Conservation (phyloP, 2,329 filamentous ascomycete genomes). For the Colletotrichum sojae region DNA sequence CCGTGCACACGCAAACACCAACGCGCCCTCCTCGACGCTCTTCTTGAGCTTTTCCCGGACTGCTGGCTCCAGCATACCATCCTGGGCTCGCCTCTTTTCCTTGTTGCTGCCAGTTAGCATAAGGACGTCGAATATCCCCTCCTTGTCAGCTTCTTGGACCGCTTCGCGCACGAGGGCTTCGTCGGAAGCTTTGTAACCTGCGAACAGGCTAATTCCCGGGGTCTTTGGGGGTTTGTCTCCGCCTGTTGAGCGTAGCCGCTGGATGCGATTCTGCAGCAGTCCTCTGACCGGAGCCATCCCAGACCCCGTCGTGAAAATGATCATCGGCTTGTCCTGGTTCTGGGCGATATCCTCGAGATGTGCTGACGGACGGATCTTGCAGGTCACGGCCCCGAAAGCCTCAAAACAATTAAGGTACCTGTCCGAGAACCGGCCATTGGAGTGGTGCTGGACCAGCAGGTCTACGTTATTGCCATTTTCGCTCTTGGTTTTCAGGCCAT, state of each 20-base stretch:
- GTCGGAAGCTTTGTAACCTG: slow-evolving; percentile 34
- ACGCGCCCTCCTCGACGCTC: slow-evolving; percentile 27
- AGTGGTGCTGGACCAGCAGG: slow-evolving; percentile 29
- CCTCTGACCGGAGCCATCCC: slow-evolving; percentile 37
- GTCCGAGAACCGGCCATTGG: slow-evolving; percentile 30
- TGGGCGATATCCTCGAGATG: slow-evolving; percentile 28
- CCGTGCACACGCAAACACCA: slow-evolving; percentile 39
- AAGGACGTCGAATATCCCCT: slow-evolving; percentile 28
- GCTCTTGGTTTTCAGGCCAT: slow-evolving; percentile 13
- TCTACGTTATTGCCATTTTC: slow-evolving; percentile 25
- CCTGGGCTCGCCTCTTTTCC: slow-evolving; percentile 34
- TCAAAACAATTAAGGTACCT: slow-evolving; percentile 32
- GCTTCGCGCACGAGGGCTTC: slow-evolving; percentile 34
- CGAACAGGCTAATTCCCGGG: slow-evolving; percentile 35
- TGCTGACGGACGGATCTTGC: slow-evolving; percentile 31
- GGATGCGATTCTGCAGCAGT: slow-evolving; percentile 29
- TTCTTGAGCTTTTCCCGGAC: slow-evolving; percentile 26
- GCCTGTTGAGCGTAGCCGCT: background rate
- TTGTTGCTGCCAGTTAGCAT: slow-evolving; percentile 25
- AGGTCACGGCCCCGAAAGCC: slow-evolving; percentile 27
- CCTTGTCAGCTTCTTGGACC: slow-evolving; percentile 31
- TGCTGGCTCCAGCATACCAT: slow-evolving; percentile 34
- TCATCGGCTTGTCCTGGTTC: slow-evolving; percentile 25
- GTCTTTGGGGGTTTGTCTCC: background rate
- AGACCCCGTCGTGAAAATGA: slow-evolving; percentile 38